Base-by-base conservation (phyloP, 2,329 filamentous ascomycete genomes). In the Aspergillus brunneoviolaceus region DNA sequence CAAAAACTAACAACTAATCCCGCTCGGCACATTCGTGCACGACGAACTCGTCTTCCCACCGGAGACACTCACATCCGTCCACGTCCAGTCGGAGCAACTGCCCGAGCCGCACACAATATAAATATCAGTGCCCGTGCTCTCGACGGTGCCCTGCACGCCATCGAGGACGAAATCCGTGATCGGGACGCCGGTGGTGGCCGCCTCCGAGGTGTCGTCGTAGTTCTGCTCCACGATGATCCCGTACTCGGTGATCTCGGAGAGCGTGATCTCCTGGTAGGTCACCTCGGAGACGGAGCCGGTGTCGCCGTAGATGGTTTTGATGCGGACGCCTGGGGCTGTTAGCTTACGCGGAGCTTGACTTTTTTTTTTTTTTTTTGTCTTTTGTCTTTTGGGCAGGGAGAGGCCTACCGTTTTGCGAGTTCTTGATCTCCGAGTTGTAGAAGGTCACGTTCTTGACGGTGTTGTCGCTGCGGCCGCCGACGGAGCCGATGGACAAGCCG, bases 221-320 rank as follows among this genome's bases (percentile, higher is more conserved):
- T 86, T 82, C 74, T 87, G 85, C 70, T 86, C 76, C 59, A 87
- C 80, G 53, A 86, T 76, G 60, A 87, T 81, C 48, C 81, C 84
- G 69, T 86, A 55, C 6, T 55, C 27, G 42, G 48, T 39, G 49
- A 60, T 85, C 48, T 73, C 71, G 45, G 74, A 77, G 1, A 86
- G 75, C 1, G 75, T 78, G 70, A 87, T 86, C 61, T 77, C 75
- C 45, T 74, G 75, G 76, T 85, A 87, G 1, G 80, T 84, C 31
- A 87, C 75, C 57, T 77, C 78, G 39, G 70, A 74, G 60, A 87
- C 82, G 9, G 75, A 75, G 51, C 85, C 85, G 0, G 81, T 85
- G 4, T 78, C 79, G 55, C 75, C 80, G 49, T 74, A 80, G 29
- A 82, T 79, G 11, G 82, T 84, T 77, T 87, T 87, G 75, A 87